A percentile compares a stretch with the other conserved stretches of the same genome.
Conservation (phyloP, 345 rosid species). For the Syzygium grande region DNA sequence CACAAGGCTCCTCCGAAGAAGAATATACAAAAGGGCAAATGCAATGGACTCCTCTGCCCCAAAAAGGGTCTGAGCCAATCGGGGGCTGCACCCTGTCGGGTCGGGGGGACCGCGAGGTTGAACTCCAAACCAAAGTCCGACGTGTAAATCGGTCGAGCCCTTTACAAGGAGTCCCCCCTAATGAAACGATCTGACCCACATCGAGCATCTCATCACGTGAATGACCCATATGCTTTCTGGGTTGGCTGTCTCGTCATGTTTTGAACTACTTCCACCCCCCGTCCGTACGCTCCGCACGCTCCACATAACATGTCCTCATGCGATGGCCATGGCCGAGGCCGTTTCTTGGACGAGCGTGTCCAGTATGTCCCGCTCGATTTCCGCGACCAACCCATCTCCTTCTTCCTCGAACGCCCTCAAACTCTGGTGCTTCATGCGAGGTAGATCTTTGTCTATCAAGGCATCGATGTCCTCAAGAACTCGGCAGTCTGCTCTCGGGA, state of each 20-base stretch:
- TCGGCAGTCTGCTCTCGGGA: conserved; percentile 6
- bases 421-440: not conserved
- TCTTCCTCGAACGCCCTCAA: conserved; percentile 2
- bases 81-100: not conserved
- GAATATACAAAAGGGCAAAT: not conserved
- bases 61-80: not conserved
- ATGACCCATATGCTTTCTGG: not conserved
- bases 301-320: not conserved
- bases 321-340: not conserved
- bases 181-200: not conserved
- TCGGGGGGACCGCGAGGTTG: not conserved
- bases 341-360: conserved; percentile 10
- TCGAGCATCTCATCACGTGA: conserved; percentile 3
- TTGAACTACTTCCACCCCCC: not conserved
- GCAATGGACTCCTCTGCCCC: not conserved
- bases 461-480: conserved; percentile 10
- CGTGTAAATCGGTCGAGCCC: not conserved
- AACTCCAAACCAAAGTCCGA: not conserved
- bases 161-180: not conserved
- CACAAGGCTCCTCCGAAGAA: not conserved
- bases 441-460: conserved; percentile 4
- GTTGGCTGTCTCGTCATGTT: not conserved
- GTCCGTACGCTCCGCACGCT: not conserved
- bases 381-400: conserved; percentile 1
- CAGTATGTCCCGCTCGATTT: conserved; percentile 9